Percentiles rank a stretch among this genome's conserved stretches.
Conservation (phyloP, 129 eudicot genomes). For the Chrysanthemum makinoi region DNA sequence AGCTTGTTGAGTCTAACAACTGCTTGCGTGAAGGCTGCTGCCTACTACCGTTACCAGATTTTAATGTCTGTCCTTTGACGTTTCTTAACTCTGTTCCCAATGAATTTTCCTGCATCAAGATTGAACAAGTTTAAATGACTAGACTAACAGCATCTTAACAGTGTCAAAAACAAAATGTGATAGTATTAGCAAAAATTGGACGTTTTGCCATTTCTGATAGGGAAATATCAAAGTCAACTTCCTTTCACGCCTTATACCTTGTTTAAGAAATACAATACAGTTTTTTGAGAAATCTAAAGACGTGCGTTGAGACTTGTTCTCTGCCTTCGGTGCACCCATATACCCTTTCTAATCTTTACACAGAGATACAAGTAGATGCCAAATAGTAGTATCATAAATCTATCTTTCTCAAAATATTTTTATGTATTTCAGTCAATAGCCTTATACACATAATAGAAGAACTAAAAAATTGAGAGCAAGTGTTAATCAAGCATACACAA, state of each 20-base stretch:
- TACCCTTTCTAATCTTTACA: no score
- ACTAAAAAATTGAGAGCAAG: slow-evolving; percentile 6
- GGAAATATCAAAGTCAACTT: no score
- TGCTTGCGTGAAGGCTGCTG: slow-evolving; percentile 72
- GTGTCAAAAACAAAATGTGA: no score
- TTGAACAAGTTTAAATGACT: no score
- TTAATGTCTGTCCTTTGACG: slow-evolving; percentile 53
- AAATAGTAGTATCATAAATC: background rate
- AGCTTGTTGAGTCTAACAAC: slow-evolving; percentile 54
- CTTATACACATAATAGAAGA: background rate
- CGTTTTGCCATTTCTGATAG: no score
- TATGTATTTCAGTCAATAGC: slow-evolving; percentile 1
- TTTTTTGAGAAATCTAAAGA: no score
- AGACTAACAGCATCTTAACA: no score
- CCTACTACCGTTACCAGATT: slow-evolving; percentile 52
- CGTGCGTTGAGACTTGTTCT: no score
- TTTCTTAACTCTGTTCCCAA: slow-evolving; percentile 56
- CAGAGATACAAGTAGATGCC: background rate
- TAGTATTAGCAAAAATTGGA: no score
- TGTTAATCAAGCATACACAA: slow-evolving; percentile 4
- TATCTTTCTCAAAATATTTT: background rate
- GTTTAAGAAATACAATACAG: no score
- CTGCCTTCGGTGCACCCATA: no score
- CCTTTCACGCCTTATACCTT: no score
- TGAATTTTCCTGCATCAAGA: slow-evolving; percentile 49